Evolutionary conservation across 148 eudicot species (phyloP).

Genomic region (Nepenthes mirabilis): DNA sequence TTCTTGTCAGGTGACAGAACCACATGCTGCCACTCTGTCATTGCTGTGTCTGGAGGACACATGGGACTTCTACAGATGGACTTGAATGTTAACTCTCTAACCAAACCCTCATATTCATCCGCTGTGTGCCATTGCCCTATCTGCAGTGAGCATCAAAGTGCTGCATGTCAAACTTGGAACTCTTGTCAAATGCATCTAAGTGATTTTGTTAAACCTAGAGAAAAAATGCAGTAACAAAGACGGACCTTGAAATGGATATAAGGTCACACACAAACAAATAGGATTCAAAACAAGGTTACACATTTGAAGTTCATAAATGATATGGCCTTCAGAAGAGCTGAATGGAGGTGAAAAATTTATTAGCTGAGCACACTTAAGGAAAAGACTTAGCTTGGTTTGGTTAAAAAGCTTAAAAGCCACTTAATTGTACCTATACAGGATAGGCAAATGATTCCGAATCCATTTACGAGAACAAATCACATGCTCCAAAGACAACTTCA

Average conservation of each 20-base stretch:
- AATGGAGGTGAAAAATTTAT: too few relatives aligned
- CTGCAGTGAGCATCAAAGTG: conserved; percentile 19
- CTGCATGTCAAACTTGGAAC: conserved; percentile 2
- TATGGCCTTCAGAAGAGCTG: too few relatives aligned
- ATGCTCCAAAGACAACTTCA: too few relatives aligned
- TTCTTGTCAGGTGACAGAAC: conserved; percentile 59
- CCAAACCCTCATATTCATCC: conserved; percentile 83
- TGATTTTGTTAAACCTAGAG: not conserved
- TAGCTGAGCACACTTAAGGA: too few relatives aligned
- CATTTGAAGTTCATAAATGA: too few relatives aligned
- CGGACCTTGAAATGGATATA: too few relatives aligned
- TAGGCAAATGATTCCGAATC: too few relatives aligned
- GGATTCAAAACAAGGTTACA: not conserved
- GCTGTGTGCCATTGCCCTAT: conserved; percentile 81
- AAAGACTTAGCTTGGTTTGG: too few relatives aligned
- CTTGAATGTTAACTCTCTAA: conserved; percentile 74
- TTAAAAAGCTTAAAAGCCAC: too few relatives aligned
- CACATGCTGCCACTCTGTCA: conserved; percentile 87
- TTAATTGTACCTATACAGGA: too few relatives aligned
- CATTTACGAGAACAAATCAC: too few relatives aligned
- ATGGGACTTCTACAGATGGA: conserved; percentile 66
- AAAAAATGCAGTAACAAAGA: not conserved
- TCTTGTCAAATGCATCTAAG: not conserved
- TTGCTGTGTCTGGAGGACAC: conserved; percentile 89
- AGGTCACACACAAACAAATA: not conserved